These are phyloP conservation scores for Firmiana major DNA, from an alignment of 345 rosid genomes.

Conservation along the genomic window DNA sequence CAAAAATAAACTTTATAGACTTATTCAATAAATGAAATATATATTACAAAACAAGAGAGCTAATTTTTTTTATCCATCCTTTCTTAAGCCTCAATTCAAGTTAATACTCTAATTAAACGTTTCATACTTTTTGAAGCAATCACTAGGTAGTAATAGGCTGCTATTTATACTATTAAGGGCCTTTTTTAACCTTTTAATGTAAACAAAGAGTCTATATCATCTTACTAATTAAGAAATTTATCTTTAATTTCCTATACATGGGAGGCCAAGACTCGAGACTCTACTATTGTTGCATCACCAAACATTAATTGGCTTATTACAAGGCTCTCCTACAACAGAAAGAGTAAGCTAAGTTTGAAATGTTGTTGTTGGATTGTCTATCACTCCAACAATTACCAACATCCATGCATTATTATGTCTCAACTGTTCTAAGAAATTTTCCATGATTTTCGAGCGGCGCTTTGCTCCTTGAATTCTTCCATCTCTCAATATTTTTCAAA, in stretches of 20 bases:
- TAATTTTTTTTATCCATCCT: too few species aligned
- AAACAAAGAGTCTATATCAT: too few species aligned
- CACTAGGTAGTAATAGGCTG: background rate
- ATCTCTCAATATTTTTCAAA: background rate
- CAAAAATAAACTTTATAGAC: too few species aligned
- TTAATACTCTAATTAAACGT: too few species aligned
- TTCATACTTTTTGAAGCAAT: too few species aligned
- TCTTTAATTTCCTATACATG: background rate
- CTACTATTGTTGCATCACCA: background rate
- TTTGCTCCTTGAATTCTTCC: background rate
- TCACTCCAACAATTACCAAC: background rate
- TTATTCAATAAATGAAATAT: too few species aligned
- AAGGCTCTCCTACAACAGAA: background rate
- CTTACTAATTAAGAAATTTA: too few species aligned
- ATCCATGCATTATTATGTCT: slow-evolving; percentile 12
- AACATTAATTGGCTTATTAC: background rate
- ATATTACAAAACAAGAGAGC: too few species aligned
- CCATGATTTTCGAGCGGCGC: background rate
- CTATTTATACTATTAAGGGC: background rate
- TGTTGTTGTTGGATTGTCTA: background rate
- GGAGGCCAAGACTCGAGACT: background rate
- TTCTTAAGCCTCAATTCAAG: too few species aligned
- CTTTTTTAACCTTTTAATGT: background rate
- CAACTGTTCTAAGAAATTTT: background rate
- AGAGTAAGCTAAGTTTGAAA: background rate